A percentile compares a stretch with the other conserved stretches of the same genome.
phyloP scores from a whole-genome alignment of 169 alveolate genomes.

The Perkinsus olseni region DNA sequence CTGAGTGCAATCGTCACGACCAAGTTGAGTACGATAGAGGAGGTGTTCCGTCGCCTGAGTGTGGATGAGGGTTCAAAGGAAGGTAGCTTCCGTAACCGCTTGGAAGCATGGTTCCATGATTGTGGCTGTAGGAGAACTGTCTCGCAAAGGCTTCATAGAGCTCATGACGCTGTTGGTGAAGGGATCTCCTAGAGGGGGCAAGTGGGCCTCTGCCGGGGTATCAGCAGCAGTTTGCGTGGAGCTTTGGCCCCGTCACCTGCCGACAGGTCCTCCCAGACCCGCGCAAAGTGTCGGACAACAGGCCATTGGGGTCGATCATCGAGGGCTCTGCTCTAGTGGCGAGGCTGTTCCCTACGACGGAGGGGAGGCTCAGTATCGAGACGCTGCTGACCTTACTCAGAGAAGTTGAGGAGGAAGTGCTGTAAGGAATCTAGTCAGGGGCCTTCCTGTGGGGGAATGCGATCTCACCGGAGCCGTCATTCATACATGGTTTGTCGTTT shows the following conservation, averaged over 20 bases:
- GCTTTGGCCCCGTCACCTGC: no score
- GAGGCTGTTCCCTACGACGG: not conserved
- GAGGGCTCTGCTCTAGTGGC: not conserved
- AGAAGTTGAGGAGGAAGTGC: not conserved
- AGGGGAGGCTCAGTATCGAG: not conserved
- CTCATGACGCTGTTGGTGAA: not conserved
- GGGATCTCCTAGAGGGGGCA: not conserved
- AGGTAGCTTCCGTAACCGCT: not conserved
- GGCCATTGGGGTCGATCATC: not conserved
- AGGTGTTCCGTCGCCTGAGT: not conserved
- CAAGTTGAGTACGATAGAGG: not conserved
- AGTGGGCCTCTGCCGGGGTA: not conserved
- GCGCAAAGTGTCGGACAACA: not conserved
- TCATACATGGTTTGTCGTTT: no score
- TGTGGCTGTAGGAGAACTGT: not conserved
- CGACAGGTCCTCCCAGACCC: not conserved
- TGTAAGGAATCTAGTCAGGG: not conserved
- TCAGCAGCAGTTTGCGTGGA: no score
- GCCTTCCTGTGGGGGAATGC: no score
- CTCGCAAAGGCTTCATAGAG: not conserved
- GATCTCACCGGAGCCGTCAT: no score
- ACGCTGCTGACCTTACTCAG: not conserved
- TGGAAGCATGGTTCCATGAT: not conserved
- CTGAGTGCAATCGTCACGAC: not conserved
- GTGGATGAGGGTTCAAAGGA: not conserved